Base-by-base conservation (phyloP, 441 rosid genomes). In the Populus hybrid region DNA sequence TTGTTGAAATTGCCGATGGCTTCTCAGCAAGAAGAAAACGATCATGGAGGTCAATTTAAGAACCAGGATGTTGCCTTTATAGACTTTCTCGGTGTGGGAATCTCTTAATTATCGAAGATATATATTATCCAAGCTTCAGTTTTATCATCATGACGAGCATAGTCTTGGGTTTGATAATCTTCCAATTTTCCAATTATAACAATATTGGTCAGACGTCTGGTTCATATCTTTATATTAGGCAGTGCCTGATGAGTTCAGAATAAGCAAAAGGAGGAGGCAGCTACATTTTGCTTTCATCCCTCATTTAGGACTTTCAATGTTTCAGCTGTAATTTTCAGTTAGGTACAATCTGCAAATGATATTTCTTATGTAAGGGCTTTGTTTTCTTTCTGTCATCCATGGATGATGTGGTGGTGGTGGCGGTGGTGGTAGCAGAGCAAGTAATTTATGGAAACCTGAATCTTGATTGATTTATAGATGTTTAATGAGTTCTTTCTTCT, bases 1-100 rank as follows among this genome's bases (percentile, higher is more conserved):
- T 8, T 74, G 70, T 16, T 6, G n/a, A 65, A 59, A 23, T 35
- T 57, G 38, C 46, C 82, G 21, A 34, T 70, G 30, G 61, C 30
- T 64, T 70, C 71, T 76, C 78, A 74, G 23, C 61, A 77, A 65
- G 77, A 53, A 71, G 72, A 74, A 80, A 82, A 64, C 67, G 81
- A 80, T 72, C 57, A 46, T 4, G 57, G 57, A 14, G 79, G 72
- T 61, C 68, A 82, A n/a, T 80, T 64, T 46, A 78, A 67, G 71
- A 78, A 42, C 77, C 78, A 77, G 76, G 82, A 77, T 59, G 80
- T 72, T 72, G 67, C 80, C 75, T 82, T 86, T 70, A 85, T 88
- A 69, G 91, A 88, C 78, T 88, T 88, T 84, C 91, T 88, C 68
- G 89, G 89, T 78, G 91, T 88, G 75, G 90, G 90, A 77, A 77